phyloP scores from a whole-genome alignment of 495 filamentous ascomycete genomes.

The Beverwykella pulmonaria region DNA sequence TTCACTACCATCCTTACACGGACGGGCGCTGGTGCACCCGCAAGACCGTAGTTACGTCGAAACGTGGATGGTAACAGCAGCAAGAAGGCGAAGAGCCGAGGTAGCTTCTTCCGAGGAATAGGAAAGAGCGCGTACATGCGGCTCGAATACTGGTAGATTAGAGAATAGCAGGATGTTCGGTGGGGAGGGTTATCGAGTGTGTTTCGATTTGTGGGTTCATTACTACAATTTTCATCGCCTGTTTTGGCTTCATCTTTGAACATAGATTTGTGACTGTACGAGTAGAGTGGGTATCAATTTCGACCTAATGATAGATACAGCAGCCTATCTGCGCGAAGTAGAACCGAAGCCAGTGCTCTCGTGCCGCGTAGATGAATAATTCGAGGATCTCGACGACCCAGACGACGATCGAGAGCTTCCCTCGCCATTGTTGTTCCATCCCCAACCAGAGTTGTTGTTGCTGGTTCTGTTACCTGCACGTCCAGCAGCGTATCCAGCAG shows the following conservation, averaged over 20 bases:
- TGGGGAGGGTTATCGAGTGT: no score
- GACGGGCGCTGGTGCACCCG: neutral
- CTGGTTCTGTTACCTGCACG: conserved; percentile 41
- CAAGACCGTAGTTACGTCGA: conserved; percentile 14
- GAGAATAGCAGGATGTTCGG: conserved; percentile 8
- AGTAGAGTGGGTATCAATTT: conserved; percentile 9
- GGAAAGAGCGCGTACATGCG: conserved; percentile 31
- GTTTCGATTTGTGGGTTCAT: no score
- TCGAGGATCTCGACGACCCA: conserved; percentile 43
- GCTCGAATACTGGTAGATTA: no score
- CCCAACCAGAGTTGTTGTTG: conserved; percentile 7
- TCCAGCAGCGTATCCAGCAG: conserved; percentile 70
- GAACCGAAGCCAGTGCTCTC: conserved; percentile 91
- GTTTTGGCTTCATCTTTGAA: no score
- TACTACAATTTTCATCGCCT: no score
- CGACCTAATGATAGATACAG: neutral
- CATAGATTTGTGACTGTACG: neutral
- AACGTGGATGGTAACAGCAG: conserved; percentile 24
- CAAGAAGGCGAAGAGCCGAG: conserved; percentile 2
- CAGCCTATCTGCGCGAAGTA: conserved; percentile 58
- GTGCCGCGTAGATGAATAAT: conserved; percentile 60
- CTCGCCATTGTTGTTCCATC: conserved; percentile 41
- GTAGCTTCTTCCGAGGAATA: conserved; percentile 33
- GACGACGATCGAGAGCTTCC: conserved; percentile 49
- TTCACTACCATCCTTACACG: conserved; percentile 25